Base-by-base conservation (phyloP, 129 eudicot genomes). In the Tagetes erecta region DNA sequence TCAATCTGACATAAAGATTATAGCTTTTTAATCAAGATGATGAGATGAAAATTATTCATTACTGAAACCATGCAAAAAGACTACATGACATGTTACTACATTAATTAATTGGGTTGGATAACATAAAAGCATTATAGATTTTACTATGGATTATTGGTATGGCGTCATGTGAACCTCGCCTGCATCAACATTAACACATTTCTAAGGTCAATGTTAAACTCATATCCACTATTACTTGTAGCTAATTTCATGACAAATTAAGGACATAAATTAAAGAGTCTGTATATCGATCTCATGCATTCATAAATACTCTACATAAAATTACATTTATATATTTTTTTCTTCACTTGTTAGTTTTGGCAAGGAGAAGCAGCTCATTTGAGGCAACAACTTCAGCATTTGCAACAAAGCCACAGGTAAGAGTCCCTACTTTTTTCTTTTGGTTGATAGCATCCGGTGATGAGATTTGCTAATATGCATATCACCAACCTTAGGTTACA, bases 391-490 rank as follows among this genome's bases (percentile, higher is more conserved):
- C 82, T 89, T 75, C 96, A 87, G 68, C 83, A 76, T 76, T 74
- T 89, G 84, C 92, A 89, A 52, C 90, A 84, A 67, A 80, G 71
- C 85, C 87, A 89, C 83, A 80, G 86, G 96, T 87, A 80, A 40
- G 47, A 40, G 35, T 65, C 49, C 68, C 64, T 45, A 71, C 39
- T 34, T 34, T 70, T n/a, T 70, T 47, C 64, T 10, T 72, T 46
- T 60, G 20, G 31, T 9, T 35, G 3, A 36, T 10, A 60, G 41
- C 66, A 59, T 59, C 41, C 9, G 35, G 41, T 3, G 20, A 59
- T 34, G 8, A 34, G 41, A 59, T 34, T 58, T 27, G 11, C 20
- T 42, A 56, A 30, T 30, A 56, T 56, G 63, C 27, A 20, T 20
- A 20, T 58, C 6, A 58, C 64, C 38, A 31, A 58, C 60, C 36